Conservation (phyloP, 306 rosid species). For the Vicia sativa region DNA sequence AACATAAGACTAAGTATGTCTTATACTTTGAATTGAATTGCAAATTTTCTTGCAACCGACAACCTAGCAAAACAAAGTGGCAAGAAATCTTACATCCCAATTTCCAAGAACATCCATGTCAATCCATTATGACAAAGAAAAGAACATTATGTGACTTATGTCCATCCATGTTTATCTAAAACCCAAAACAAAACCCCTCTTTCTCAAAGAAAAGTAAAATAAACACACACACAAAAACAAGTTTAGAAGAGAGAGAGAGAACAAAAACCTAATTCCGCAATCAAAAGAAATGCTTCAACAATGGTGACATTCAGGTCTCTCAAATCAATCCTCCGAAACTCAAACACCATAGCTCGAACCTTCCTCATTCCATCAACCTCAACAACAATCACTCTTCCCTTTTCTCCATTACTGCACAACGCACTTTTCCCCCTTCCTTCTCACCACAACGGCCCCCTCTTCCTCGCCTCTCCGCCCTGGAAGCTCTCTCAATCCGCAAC, state of each 20-base stretch:
- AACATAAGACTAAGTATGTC: too few relatives aligned
- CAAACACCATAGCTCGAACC: slow-evolving; percentile 49
- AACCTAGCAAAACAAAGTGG: too few relatives aligned
- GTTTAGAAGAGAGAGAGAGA: background rate
- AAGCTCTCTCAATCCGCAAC: slow-evolving; percentile 93
- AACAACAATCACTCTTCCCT: slow-evolving; percentile 18
- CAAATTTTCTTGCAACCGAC: too few relatives aligned
- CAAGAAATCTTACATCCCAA: too few relatives aligned
- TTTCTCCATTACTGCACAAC: slow-evolving; percentile 13
- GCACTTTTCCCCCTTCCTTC: slow-evolving; percentile 45
- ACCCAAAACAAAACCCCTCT: background rate
- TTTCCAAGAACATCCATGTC: too few relatives aligned
- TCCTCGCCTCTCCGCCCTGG: slow-evolving; percentile 82
- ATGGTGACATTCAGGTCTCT: slow-evolving; percentile 70
- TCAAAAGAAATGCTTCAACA: slow-evolving; percentile 32
- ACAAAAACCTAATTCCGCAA: background rate
- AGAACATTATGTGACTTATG: background rate
- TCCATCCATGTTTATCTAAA: background rate
- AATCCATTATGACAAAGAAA: background rate
- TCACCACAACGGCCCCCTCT: slow-evolving; percentile 59
- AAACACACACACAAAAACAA: too few relatives aligned
- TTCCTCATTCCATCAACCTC: slow-evolving; percentile 53
- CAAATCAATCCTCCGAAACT: slow-evolving; percentile 36
- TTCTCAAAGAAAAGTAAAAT: background rate
- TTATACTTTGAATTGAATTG: too few relatives aligned